Conservation (phyloP, 805 yeast genomes). For the Ogataea allantospora region DNA sequence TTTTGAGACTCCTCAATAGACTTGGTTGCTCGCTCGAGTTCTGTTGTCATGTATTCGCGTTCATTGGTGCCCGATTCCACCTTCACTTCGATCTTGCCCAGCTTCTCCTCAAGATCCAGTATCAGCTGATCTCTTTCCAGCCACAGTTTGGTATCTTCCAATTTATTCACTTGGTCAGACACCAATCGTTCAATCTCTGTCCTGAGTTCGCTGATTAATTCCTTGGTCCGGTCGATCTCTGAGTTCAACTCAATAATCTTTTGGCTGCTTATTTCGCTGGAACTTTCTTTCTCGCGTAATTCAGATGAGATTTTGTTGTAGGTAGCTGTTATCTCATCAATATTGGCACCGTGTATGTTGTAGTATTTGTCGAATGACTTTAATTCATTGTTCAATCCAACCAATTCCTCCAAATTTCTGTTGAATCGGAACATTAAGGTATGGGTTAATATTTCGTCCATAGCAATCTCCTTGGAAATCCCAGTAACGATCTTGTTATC, state of each 20-base stretch:
- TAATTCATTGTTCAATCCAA: slow-evolving; percentile 46
- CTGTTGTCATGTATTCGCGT: slow-evolving; percentile 59
- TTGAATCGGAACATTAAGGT: slow-evolving; percentile 57
- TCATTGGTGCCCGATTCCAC: slow-evolving; percentile 54
- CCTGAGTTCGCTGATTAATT: slow-evolving; percentile 27
- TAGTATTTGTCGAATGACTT: slow-evolving; percentile 42
- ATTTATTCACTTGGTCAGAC: slow-evolving; percentile 21
- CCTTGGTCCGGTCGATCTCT: slow-evolving; percentile 11
- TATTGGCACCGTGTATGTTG: slow-evolving; percentile 41
- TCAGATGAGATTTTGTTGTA: slow-evolving; percentile 46
- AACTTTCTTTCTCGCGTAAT: slow-evolving; percentile 38
- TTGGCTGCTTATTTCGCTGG: slow-evolving; percentile 32
- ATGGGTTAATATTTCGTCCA: slow-evolving; percentile 53
- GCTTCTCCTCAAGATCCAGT: slow-evolving; percentile 45
- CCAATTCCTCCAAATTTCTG: slow-evolving; percentile 42
- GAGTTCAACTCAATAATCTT: slow-evolving; percentile 20
- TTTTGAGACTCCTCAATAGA: slow-evolving; percentile 46
- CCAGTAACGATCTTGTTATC: slow-evolving; percentile 36
- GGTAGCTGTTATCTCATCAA: slow-evolving; percentile 43
- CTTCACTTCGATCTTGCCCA: slow-evolving; percentile 43
- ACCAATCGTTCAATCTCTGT: slow-evolving; percentile 25
- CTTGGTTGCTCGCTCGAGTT: slow-evolving; percentile 50
- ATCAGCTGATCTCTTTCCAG: slow-evolving; percentile 41
- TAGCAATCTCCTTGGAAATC: slow-evolving; percentile 29
- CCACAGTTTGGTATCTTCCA: slow-evolving; percentile 21